Evolutionary conservation across 179 eudicot genomes (phyloP).

Genomic region (Nepenthes alata): DNA sequence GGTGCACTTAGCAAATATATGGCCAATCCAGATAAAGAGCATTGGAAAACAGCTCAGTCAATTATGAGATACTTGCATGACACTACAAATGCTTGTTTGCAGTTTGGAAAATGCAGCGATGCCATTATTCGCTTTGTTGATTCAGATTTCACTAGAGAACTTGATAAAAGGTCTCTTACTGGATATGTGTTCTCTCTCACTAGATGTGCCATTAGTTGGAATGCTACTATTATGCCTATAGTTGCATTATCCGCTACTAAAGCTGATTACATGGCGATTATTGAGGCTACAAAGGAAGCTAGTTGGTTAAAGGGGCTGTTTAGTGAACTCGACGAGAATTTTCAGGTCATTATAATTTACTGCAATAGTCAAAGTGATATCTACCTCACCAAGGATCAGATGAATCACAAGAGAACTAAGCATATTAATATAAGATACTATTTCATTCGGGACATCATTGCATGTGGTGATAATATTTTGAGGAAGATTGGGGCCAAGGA

Average conservation of each 20-base stretch:
- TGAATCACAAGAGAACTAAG: not conserved
- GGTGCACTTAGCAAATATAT: slow-evolving; percentile 9
- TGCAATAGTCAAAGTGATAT: not conserved
- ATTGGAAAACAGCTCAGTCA: slow-evolving; percentile 5
- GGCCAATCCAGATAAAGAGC: slow-evolving; percentile 5
- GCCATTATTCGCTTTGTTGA: not conserved
- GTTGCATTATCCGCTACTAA: not conserved
- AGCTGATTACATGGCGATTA: slow-evolving; percentile 3
- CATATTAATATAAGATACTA: not conserved
- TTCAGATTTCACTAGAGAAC: not conserved
- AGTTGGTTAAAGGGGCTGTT: not conserved
- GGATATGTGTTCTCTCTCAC: slow-evolving; percentile 4
- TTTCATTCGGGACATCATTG: too few relatives aligned
- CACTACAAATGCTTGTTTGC: not conserved
- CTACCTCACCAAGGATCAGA: not conserved
- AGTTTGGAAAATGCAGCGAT: not conserved
- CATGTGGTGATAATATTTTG: too few relatives aligned
- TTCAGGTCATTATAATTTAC: not conserved
- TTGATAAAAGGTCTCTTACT: slow-evolving; percentile 5
- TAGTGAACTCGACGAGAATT: not conserved
- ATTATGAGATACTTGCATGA: slow-evolving; percentile 6
- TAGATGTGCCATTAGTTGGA: not conserved
- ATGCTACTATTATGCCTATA: not conserved
- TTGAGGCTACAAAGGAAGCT: not conserved
- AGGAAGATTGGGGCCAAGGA: too few relatives aligned